Percentiles rank a stretch among this genome's conserved stretches.
Conservation (phyloP, 2,329 filamentous ascomycete genomes). For the Fusarium sterilihyphosum region DNA sequence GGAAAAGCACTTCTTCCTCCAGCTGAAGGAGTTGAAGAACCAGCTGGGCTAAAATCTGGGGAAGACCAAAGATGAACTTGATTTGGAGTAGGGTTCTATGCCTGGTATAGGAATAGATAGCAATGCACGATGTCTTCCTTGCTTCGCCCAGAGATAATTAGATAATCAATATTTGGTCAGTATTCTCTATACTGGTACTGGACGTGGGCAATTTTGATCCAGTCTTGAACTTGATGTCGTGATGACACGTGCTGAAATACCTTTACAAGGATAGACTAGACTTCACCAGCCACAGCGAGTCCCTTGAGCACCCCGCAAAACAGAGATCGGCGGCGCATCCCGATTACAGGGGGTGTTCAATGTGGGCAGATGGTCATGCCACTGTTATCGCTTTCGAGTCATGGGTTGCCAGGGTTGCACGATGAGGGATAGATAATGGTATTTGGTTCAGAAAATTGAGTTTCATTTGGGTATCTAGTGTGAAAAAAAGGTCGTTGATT, state of each 20-base stretch:
- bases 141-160: neutral
- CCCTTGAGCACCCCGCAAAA: constrained; percentile 2
- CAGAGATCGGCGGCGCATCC: constrained; percentile 28
- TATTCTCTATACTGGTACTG: neutral
- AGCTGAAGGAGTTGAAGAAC: neutral
- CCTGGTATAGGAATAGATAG: neutral
- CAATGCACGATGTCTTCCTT: neutral
- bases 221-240: neutral
- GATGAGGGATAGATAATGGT: neutral
- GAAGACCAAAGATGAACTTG: neutral
- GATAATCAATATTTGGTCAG: neutral
- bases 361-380: constrained; percentile 44
- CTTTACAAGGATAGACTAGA: neutral
- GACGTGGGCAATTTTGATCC: neutral
- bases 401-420: constrained; percentile 14
- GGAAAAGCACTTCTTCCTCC: neutral
- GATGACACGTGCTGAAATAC: neutral
- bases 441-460: neutral
- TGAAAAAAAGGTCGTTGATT: constrained; percentile 3
- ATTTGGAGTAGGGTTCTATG: neutral
- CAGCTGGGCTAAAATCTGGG: neutral
- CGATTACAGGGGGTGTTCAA: constrained; percentile 18
- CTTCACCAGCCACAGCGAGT: constrained; percentile 28
- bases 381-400: constrained; percentile 19
- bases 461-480: constrained; percentile 37